These are phyloP conservation scores for Alternaria infectoria DNA, from an alignment of 2,329 filamentous ascomycete species.

Conservation along the genomic window DNA sequence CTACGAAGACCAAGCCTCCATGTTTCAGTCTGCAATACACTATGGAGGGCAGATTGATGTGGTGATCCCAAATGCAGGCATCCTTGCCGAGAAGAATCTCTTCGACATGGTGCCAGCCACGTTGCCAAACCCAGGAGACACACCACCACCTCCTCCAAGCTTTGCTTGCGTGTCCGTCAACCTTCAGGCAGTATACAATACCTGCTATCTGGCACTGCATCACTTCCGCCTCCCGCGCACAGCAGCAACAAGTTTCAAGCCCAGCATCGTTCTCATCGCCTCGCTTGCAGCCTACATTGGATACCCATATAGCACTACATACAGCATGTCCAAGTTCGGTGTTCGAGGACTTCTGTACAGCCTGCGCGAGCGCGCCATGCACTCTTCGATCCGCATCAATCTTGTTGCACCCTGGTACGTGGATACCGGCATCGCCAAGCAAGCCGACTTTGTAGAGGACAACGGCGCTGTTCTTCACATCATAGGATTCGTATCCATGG, in stretches of 20 bases:
- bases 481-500: constrained; percentile 28
- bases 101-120: constrained; percentile 26
- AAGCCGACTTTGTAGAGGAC: constrained; percentile 13
- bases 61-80: constrained; percentile 40
- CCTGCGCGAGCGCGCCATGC: constrained; percentile 22
- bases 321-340: constrained; percentile 37
- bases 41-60: constrained; percentile 39
- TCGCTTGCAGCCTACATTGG: constrained; percentile 34
- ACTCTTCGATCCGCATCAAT: constrained; percentile 27
- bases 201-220: constrained; percentile 33
- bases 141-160: constrained; percentile 26
- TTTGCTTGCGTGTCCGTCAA: constrained; percentile 28
- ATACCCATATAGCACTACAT: constrained; percentile 29
- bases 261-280: constrained; percentile 28
- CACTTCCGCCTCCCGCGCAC: constrained; percentile 30
- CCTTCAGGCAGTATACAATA: constrained; percentile 30
- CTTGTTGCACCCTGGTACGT: constrained; percentile 39
- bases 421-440: constrained; percentile 26
- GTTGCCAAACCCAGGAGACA: constrained; percentile 11
- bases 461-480: constrained; percentile 14
- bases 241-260: constrained; percentile 19
- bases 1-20: constrained; percentile 32
- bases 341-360: constrained; percentile 35
- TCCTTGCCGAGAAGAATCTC: constrained; percentile 29
- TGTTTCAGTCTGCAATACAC: constrained; percentile 39